These are phyloP conservation scores for Trypanosoma platydactyli DNA, from an alignment of 208 protist species.

Conservation along the genomic window DNA sequence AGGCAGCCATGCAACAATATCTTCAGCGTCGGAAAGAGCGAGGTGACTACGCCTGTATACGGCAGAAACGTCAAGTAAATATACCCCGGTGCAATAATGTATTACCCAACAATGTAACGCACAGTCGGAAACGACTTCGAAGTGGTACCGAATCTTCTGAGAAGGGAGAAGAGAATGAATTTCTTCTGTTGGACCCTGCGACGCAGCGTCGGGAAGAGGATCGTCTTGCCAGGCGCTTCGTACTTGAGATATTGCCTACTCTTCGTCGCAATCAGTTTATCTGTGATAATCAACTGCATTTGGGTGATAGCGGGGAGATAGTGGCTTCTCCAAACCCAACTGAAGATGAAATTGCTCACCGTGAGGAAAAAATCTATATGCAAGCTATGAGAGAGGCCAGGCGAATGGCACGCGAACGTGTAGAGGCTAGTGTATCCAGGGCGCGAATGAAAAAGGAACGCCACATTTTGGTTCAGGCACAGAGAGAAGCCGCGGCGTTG, in stretches of 20 bases:
- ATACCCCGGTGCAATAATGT: neutral
- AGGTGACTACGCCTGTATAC: neutral
- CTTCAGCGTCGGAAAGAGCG: conserved; percentile 16
- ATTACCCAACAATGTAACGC: neutral
- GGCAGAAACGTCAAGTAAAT: neutral
- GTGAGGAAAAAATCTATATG: conserved; percentile 41
- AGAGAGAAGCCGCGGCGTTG: conserved; percentile 65
- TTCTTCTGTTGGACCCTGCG: conserved; percentile 26
- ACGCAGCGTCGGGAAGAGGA: conserved; percentile 46
- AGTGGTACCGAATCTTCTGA: neutral
- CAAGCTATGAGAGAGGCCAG: conserved; percentile 55
- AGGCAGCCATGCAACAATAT: conserved; percentile 23
- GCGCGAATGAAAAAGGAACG: conserved; percentile 45
- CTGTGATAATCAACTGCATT: conserved; percentile 34
- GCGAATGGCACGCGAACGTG: conserved; percentile 45
- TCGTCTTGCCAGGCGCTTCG: conserved; percentile 47
- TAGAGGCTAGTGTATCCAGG: conserved; percentile 36
- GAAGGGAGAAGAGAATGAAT: neutral
- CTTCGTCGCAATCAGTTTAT: conserved; percentile 58
- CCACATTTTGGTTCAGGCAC: conserved; percentile 44
- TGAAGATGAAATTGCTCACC: conserved; percentile 21
- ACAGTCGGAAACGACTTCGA: neutral
- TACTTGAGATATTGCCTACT: conserved; percentile 55
- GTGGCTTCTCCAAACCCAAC: conserved; percentile 10
- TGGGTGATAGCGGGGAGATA: conserved; percentile 37